A percentile compares a stretch with the other conserved stretches of the same genome.
These are phyloP conservation scores for Ogataea degrootiae DNA, from an alignment of 805 yeast genomes.

Conservation along the genomic window DNA sequence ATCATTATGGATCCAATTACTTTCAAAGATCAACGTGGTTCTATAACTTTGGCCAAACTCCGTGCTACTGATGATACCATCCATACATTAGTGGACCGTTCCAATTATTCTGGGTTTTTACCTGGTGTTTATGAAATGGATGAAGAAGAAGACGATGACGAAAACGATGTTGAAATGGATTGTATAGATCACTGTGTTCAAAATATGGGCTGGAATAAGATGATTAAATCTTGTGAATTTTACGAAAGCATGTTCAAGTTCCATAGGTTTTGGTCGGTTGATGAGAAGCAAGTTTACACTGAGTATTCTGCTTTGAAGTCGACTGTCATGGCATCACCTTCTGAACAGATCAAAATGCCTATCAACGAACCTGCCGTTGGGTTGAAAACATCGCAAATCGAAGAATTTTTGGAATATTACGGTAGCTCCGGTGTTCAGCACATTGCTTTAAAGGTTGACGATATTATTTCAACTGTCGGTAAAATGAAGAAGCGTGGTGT, in stretches of 20 bases:
- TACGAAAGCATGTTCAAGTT: conserved; percentile 67
- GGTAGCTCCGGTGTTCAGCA: conserved; percentile 86
- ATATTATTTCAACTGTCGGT: conserved; percentile 54
- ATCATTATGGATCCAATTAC: conserved; percentile 24
- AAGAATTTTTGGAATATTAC: conserved; percentile 71
- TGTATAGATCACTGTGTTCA: conserved; percentile 78
- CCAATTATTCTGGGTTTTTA: conserved; percentile 23
- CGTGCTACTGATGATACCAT: conserved; percentile 55
- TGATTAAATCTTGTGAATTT: conserved; percentile 52
- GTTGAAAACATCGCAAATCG: conserved; percentile 65
- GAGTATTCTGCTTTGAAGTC: conserved; percentile 66
- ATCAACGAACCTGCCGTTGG: conserved; percentile 81
- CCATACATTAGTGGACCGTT: conserved; percentile 60
- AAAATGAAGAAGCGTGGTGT: conserved; percentile 58
- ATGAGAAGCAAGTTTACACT: conserved; percentile 70
- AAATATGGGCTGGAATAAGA: conserved; percentile 65
- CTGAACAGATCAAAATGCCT: conserved; percentile 70
- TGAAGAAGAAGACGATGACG: background rate
- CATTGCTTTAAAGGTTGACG: conserved; percentile 60
- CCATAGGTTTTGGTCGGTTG: conserved; percentile 81
- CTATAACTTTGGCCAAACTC: conserved; percentile 47
- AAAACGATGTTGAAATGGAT: conserved; percentile 28
- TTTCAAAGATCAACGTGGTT: conserved; percentile 43
- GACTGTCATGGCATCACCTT: conserved; percentile 68
- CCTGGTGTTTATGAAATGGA: conserved; percentile 18